These are phyloP conservation scores for Linanthus parryae DNA, from an alignment of 148 eudicot species.

Conservation along the genomic window DNA sequence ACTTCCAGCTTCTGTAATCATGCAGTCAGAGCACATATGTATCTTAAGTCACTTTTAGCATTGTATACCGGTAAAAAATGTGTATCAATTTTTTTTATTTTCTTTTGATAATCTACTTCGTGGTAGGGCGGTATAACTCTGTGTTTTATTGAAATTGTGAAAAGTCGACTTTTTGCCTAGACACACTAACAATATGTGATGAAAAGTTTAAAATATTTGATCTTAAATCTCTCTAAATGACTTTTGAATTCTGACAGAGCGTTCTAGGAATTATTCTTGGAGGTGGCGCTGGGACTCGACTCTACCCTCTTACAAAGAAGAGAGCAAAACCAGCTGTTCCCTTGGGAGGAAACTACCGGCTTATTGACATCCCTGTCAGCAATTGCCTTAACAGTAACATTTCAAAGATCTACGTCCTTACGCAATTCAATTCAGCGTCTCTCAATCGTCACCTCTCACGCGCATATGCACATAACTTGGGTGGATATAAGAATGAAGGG, in stretches of 20 bases:
- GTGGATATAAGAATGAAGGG: conserved; percentile 89
- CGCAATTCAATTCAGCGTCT: conserved; percentile 91
- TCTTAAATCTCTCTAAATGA: neutral
- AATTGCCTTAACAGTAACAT: conserved; percentile 87
- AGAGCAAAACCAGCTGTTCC: conserved; percentile 95
- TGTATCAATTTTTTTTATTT: neutral
- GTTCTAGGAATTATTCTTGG: conserved; percentile 91
- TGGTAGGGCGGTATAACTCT: too few relatives aligned
- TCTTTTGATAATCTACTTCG: neutral
- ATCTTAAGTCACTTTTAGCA: too few relatives aligned
- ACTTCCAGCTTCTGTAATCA: too few relatives aligned
- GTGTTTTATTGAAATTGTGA: too few relatives aligned
- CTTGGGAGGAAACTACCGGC: conserved; percentile 79
- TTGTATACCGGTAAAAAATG: neutral
- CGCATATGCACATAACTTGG: conserved; percentile 83
- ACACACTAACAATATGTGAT: too few relatives aligned
- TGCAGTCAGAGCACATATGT: too few relatives aligned
- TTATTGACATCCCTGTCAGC: conserved; percentile 89
- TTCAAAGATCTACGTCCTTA: conserved; percentile 73
- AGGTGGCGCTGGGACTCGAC: conserved; percentile 96
- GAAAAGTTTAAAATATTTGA: neutral
- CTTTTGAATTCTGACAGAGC: conserved; percentile 41
- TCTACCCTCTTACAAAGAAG: conserved; percentile 83
- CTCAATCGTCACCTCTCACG: conserved; percentile 86
- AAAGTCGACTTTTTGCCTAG: too few relatives aligned